Evolutionary conservation across 345 rosid genomes (phyloP), one percentile per base, ranked within the genome.

Genomic region (Camelina sativa): DNA sequence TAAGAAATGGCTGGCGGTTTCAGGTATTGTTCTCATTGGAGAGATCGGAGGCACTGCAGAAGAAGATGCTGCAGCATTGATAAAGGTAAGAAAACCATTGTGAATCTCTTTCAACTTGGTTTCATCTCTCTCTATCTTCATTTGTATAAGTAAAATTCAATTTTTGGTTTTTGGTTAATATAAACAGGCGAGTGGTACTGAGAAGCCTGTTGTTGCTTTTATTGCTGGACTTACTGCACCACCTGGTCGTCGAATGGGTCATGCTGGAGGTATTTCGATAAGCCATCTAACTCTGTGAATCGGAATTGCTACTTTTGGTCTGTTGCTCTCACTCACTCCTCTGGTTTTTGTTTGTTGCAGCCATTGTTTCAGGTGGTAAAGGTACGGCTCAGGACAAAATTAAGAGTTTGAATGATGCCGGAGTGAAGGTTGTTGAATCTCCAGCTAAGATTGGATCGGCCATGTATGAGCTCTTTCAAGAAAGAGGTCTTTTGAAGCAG

Each of bases 201-300:
- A 95, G 34, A 95, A 95, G 83, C 98, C 99, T 50, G 82, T 95
- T 53, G 97, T 92, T 84, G 97, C 98, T 28, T 95, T 95, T 58
- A 95, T 95, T 80, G 99, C 98, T 76, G 99, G 99, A 80, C 89
- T 90, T n/a, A 92, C 99, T 60, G 99, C 99, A 57, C 97, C 98
- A 58, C 99, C 98, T 1, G 98, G 98, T 58, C 98, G 99, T 54
- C 92, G 99, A 34, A 95, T 95, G 99, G 99, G 99, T 65, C 99
- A 95, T 77, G 99, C 99, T 30, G 99, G 99, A 89, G 99, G 99
- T 95, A 87, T 34, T 16, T 40, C 10, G 46, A 43, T 59, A 38
- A 16, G 17, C 61, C 64, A 37, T 35, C 25, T 50, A 53, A 11
- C 1, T 5, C 46, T 11, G 30, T 16, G 8, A 9, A 22, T 22